Evolutionary conservation across 1,139 yeast genomes (phyloP).

Genomic region (Lodderomyces orthopsilosis): DNA sequence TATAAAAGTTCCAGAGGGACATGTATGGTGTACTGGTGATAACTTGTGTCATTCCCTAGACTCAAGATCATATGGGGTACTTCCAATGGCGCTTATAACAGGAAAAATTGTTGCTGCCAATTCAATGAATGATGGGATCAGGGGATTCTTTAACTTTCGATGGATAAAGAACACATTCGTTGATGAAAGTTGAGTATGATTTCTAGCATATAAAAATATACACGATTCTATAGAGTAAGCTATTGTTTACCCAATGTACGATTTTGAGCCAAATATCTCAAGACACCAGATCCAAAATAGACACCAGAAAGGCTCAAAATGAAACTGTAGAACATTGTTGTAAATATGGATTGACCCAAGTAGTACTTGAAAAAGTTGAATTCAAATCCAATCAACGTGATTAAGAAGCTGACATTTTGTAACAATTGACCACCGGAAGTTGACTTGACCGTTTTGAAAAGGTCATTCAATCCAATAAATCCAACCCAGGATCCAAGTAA

Average conservation of each 20-base stretch:
- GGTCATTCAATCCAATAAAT: conserved; percentile 41
- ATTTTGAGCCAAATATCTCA: conserved; percentile 31
- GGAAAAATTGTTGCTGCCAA: conserved; percentile 83
- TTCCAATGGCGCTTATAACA: conserved; percentile 83
- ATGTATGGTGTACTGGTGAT: conserved; percentile 97
- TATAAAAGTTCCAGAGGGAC: conserved; percentile 79
- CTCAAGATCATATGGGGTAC: conserved; percentile 80
- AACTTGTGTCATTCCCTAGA: conserved; percentile 87
- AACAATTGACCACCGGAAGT: conserved; percentile 26
- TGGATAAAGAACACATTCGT: conserved; percentile 46
- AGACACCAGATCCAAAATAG: conserved; percentile 67
- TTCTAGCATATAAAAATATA: neutral
- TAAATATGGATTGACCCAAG: conserved; percentile 68
- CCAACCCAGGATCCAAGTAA: conserved; percentile 50
- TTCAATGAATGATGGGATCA: conserved; percentile 37
- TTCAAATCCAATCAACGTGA: conserved; percentile 58
- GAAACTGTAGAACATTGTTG: conserved; percentile 54
- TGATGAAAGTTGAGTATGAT: conserved; percentile 14
- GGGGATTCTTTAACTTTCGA: conserved; percentile 52
- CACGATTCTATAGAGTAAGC: conserved; percentile 7
- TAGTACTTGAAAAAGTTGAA: conserved; percentile 64
- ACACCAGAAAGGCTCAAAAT: conserved; percentile 56
- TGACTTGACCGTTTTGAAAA: conserved; percentile 33
- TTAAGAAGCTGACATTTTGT: conserved; percentile 47
- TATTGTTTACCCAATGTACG: conserved; percentile 31